A percentile compares a stretch with the other conserved stretches of the same genome.
Evolutionary conservation across 208 protist species (phyloP).

Genomic region (Trichomonas gallinae): DNA sequence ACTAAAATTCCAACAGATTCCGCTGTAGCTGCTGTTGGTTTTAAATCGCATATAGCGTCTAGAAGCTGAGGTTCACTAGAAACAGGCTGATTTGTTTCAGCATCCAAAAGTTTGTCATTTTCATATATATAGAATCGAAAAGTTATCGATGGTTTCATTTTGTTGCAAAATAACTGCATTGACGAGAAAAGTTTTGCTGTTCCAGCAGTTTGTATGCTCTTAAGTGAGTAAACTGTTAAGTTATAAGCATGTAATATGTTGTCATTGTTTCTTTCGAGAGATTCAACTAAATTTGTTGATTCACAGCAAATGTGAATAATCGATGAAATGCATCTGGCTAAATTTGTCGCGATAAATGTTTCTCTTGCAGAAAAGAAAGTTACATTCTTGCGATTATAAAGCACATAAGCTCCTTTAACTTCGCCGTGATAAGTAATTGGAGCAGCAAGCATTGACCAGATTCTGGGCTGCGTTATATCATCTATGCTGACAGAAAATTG

Average conservation of each 20-base stretch:
- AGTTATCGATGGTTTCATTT: neutral
- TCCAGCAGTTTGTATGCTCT: neutral
- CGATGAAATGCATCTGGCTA: neutral
- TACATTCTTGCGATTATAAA: neutral
- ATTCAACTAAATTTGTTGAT: neutral
- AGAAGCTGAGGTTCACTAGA: neutral
- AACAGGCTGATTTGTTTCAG: neutral
- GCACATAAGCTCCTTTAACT: neutral
- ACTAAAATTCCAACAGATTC: neutral
- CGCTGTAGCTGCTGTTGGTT: neutral
- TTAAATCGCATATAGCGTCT: neutral
- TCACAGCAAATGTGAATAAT: neutral
- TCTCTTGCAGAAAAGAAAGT: neutral
- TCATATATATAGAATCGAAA: neutral
- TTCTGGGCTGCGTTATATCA: slow-evolving; percentile 5
- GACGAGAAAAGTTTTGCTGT: neutral
- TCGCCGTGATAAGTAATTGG: neutral
- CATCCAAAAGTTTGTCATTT: neutral
- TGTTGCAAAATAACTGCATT: neutral
- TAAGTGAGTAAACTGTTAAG: neutral
- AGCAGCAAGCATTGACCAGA: neutral
- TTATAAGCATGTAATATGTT: neutral
- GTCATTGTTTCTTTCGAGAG: neutral
- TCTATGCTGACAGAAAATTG: neutral
- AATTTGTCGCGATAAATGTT: neutral